Base-by-base conservation (phyloP, 495 filamentous ascomycete species). In the Annulohypoxylon nitens region DNA sequence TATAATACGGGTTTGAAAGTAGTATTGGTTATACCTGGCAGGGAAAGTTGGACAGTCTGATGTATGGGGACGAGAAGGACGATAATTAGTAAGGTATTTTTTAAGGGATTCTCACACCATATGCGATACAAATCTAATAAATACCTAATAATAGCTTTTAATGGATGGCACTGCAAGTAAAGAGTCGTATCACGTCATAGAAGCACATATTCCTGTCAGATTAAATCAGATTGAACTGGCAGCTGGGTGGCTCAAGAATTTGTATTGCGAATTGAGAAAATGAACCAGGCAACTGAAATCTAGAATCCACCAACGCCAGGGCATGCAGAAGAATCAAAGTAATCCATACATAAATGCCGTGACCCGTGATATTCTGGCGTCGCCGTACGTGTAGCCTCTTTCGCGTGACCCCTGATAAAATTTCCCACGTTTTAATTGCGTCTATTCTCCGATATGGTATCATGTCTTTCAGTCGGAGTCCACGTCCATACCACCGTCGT, bases 401-500 rank as follows among this genome's bases (percentile, higher is more conserved):
- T 36, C 36, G 37, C 61, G 30, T 30, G 30, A 30, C 5, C 30
- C 3, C 30, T 30, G 30, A 4, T 3, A 36, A 14, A 39, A 7
- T 54, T 50, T 16, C 37, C 25, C 26, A 7, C 43, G 58, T 51
- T 25, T 34, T 7, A 25, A 37, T 16, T 11, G 34, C 16, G 37
- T n/a, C 2, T 36, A 34, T 1, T 11, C 16, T 2, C 23, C n/a
- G 9, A 18, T 14, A 5, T 64, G 30, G 25, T 54, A 11, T 41
- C 58, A 61, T 55, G 64, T 62, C 47, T 54, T 47, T 50, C 64
- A 73, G 14, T 73, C 76, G 88, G 85, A 92, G 78, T 93, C 91
- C 78, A 91, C 83, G 78, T 92, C 90, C 90, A 93, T 93, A 18
- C 80, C 85, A 68, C 77, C 75, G 66, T 84, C 83, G 60, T 83